Conservation (phyloP, 2,329 filamentous ascomycete species). For the Ophiostoma sp. region DNA sequence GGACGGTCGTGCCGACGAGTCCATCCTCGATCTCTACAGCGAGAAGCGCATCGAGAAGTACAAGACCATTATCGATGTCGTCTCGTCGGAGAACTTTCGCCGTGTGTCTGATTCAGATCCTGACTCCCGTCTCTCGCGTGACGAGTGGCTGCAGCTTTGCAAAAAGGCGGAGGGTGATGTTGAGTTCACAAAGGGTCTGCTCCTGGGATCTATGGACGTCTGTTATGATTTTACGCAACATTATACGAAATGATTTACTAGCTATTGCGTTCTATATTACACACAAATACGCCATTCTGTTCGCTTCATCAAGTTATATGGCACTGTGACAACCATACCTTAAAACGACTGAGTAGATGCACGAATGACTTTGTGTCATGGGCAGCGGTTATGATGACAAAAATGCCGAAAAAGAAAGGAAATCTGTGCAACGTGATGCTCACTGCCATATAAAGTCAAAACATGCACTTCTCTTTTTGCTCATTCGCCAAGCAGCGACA, state of each 20-base stretch:
- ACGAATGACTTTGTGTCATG: no score
- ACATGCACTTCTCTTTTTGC: no score
- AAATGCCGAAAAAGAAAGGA: no score
- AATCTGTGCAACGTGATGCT: no score
- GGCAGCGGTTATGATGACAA: no score
- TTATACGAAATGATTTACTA: not conserved
- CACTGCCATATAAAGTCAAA: no score
- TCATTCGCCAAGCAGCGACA: no score
- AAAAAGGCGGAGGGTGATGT: not conserved
- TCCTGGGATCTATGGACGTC: not conserved
- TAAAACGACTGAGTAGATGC: no score
- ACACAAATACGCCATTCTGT: no score
- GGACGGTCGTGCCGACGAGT: conserved; percentile 40
- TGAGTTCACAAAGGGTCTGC: not conserved
- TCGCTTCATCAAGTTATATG: no score
- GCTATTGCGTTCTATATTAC: no score
- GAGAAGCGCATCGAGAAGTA: conserved; percentile 44
- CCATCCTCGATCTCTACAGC: conserved; percentile 42
- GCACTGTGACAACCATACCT: no score
- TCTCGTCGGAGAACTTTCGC: conserved; percentile 42
- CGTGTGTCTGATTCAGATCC: conserved; percentile 41
- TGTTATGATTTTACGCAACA: conserved; percentile 1
- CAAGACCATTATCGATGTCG: conserved; percentile 40
- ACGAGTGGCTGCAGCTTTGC: conserved; percentile 4
- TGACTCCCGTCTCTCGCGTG: conserved; percentile 31